phyloP scores from a whole-genome alignment of 2,329 filamentous ascomycete species.

The Neurospora sp. region DNA sequence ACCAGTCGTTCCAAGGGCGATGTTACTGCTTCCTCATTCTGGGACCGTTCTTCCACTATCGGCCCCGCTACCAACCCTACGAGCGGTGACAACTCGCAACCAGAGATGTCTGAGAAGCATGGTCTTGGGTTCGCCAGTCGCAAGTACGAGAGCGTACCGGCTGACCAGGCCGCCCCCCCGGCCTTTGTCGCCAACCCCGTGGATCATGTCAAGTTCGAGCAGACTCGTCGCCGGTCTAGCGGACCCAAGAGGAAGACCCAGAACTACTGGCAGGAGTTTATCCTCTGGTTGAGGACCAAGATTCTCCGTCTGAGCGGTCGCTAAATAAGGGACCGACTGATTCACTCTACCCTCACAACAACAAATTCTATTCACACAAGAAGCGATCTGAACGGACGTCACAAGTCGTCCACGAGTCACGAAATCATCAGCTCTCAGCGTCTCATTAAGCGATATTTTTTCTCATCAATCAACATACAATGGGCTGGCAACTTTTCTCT shows the following conservation, averaged over 20 bases:
- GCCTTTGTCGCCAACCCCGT: constrained; percentile 25
- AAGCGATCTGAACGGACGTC: neutral
- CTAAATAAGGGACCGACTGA: constrained; percentile 3
- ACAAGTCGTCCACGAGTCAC: neutral
- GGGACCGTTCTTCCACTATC: neutral
- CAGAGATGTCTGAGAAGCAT: constrained; percentile 28
- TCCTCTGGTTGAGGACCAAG: constrained; percentile 54
- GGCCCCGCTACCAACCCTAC: neutral
- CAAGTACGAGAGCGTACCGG: constrained; percentile 34
- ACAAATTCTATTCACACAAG: neutral
- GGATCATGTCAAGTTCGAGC: constrained; percentile 34
- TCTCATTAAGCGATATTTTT: neutral
- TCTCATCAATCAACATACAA: neutral
- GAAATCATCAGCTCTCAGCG: neutral
- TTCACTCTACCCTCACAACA: neutral
- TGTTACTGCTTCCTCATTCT: constrained; percentile 1
- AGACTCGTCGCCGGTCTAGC: constrained; percentile 29
- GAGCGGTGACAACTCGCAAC: constrained; percentile 4
- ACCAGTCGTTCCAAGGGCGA: constrained; percentile 9
- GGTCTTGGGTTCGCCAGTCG: constrained; percentile 30
- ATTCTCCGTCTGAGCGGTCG: constrained; percentile 31
- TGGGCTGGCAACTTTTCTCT: neutral
- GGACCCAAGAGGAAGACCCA: constrained; percentile 50
- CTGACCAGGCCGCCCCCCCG: constrained; percentile 18
- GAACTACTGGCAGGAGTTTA: constrained; percentile 51